Base-by-base conservation (phyloP, 2,329 filamentous ascomycete species). In the Harringtonia lauricola region DNA sequence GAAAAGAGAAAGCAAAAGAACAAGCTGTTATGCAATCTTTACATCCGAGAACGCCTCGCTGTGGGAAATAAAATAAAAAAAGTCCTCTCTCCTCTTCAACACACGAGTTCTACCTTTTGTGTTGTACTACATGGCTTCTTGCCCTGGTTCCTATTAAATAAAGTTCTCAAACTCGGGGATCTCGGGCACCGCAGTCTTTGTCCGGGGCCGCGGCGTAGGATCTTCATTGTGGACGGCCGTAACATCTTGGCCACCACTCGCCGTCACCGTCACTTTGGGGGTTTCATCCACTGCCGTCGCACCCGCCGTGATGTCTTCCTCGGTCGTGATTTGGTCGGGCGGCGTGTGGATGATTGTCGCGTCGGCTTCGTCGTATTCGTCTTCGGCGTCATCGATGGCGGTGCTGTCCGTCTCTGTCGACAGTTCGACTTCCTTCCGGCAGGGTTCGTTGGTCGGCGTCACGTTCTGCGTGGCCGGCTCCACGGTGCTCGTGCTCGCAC, bases 401-500 rank as follows among this genome's bases (percentile, higher is more conserved):
- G 18, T 31, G 19, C 4, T 10, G 9, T 15, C 12, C 4, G 31
- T 14, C n/a, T 4, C 42, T 2, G 15, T 26, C 15, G 37, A 21
- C 10, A 4, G 12, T 12, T 19, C 17, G 1, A 8, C 24, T 13
- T 29, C 8, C 4, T 34, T 21, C 24, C n/a, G 24, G 17, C 15
- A 57, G 44, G 59, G 48, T 46, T 71, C 68, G 35, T 64, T 64
- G 2, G 62, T 66, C 2, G 72, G 70, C 15, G 70, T 74, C 9
- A 67, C 71, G 13, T 71, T 66, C 54, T 73, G 68, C 4, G 71
- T 72, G n/a, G 65, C 59, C n/a, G 68, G 66, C 50, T 74, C 72
- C 1, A 46, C 36, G 2, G 53, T 56, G 28, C 39, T 39, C 8
- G 66, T 59, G 14, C 49, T 52, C 6, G 67, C 67, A 51, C 64